Base-by-base conservation (phyloP, 2,329 filamentous ascomycete genomes). In the Neurospora crassa region DNA sequence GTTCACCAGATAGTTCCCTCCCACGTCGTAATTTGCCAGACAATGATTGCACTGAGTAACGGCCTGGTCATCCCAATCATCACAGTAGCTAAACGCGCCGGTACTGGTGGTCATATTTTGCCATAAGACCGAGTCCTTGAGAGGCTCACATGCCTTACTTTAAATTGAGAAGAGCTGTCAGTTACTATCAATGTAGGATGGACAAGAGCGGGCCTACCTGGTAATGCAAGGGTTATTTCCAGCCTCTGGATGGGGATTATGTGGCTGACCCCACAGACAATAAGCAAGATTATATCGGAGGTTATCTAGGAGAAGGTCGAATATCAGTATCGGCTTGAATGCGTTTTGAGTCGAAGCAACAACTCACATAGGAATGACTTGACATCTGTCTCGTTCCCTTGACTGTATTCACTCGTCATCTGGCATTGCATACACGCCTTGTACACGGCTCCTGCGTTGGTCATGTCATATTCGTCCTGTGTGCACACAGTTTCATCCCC, bases 331-430 rank as follows among this genome's bases (percentile, higher is more conserved):
- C 37, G 72, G 70, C n/a, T 7, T 14, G 29, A 73, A 47, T 68
- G 70, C 20, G 40, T 8, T 16, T 37, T 34, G 68, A 63, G 8
- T 4, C 24, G 11, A 67, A 67, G 11, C 20, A 41, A 20, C 68
- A 18, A 82, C 87, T 75, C 79, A 90, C 88, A 90, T 18, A 90
- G 78, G 69, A 84, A 79, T 73, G 82, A 84, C 74, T 87, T 81
- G 12, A 86, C 79, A 74, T 91, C 88, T 0, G 87, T 85, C 71
- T 84, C 74, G 16, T 82, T 82, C 20, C 80, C 77, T 6, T 75
- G 79, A 1, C 79, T 75, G 74, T 84, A 88, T 5, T 79, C 78
- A 78, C 88, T 90, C 1, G 76, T 77, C 40, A 84, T 76, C 74
- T 89, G 82, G 78, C 87, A 89, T 45, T 81, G 77, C 67, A 88